Evolutionary conservation across 352 stramenopile species (phyloP).

Genomic region (Phytophthora quininea): DNA sequence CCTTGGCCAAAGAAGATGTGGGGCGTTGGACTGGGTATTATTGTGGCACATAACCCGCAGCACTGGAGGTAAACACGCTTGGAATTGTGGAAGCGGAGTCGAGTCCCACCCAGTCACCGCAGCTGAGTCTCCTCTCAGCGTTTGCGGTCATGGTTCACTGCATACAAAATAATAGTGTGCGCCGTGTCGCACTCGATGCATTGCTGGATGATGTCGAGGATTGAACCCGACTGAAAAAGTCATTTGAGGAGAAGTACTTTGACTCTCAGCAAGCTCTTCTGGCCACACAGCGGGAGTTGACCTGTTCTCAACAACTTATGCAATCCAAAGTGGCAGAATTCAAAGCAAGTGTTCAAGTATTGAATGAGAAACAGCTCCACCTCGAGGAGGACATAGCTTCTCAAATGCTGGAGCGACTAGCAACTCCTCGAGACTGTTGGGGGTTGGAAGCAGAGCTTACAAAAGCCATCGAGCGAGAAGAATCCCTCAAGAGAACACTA

Average conservation of each 20-base stretch:
- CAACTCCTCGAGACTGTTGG: constrained; percentile 4
- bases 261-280: constrained; percentile 43
- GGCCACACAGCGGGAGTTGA: constrained; percentile 32
- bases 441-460: constrained; percentile 8
- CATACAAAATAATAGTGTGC: no score
- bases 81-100: no score
- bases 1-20: constrained; percentile 79
- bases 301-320: constrained; percentile 16
- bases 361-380: constrained; percentile 12
- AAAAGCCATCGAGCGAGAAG: constrained; percentile 5
- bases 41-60: neutral
- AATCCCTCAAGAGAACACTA: constrained; percentile 9
- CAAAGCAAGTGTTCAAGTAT: constrained; percentile 9
- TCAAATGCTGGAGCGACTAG: constrained; percentile 8
- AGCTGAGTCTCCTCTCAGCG: no score
- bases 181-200: constrained; percentile 15
- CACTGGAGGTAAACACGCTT: neutral
- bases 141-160: no score
- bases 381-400: constrained; percentile 23
- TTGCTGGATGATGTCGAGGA: constrained; percentile 68
- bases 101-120: no score
- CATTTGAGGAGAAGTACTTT: constrained; percentile 78
- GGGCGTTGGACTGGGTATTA: constrained; percentile 21
- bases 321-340: constrained; percentile 16
- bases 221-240: constrained; percentile 64